A percentile compares a stretch with the other conserved stretches of the same genome.
These are phyloP conservation scores for Aspergillus ostianus DNA, from an alignment of 495 filamentous ascomycete species.

Conservation along the genomic window DNA sequence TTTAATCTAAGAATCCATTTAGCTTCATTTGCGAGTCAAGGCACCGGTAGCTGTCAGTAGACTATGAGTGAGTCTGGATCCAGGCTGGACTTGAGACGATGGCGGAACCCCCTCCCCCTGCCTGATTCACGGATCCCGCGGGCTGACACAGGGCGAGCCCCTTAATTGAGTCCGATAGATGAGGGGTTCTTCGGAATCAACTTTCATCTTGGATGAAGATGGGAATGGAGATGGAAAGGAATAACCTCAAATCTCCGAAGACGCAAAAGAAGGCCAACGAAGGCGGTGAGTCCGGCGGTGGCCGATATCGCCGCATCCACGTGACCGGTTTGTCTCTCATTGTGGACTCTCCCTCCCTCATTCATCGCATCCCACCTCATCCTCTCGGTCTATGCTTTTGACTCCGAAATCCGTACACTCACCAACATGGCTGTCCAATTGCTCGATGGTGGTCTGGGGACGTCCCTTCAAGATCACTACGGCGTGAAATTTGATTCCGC, in stretches of 20 bases:
- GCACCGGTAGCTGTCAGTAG: neutral
- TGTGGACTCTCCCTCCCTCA: neutral
- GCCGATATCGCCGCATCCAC: neutral
- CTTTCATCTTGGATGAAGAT: no score
- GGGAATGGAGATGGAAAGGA: neutral
- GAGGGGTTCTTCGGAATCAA: no score
- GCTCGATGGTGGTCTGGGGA: conserved; percentile 67
- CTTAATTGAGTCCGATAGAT: neutral
- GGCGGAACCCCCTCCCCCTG: neutral
- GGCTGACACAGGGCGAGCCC: neutral
- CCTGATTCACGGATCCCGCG: neutral
- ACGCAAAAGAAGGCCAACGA: no score
- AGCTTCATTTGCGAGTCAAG: neutral
- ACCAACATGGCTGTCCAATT: conserved; percentile 19
- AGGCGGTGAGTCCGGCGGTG: neutral
- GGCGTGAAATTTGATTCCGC: conserved; percentile 47
- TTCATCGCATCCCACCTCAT: neutral
- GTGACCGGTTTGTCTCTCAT: neutral
- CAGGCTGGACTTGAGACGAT: neutral
- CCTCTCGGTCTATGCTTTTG: neutral
- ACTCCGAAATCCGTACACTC: no score
- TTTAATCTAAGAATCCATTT: neutral
- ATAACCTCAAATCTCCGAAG: neutral
- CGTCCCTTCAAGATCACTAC: conserved; percentile 55
- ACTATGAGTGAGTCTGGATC: neutral